Base-by-base conservation (phyloP, 306 rosid genomes). In the Senna siamea region DNA sequence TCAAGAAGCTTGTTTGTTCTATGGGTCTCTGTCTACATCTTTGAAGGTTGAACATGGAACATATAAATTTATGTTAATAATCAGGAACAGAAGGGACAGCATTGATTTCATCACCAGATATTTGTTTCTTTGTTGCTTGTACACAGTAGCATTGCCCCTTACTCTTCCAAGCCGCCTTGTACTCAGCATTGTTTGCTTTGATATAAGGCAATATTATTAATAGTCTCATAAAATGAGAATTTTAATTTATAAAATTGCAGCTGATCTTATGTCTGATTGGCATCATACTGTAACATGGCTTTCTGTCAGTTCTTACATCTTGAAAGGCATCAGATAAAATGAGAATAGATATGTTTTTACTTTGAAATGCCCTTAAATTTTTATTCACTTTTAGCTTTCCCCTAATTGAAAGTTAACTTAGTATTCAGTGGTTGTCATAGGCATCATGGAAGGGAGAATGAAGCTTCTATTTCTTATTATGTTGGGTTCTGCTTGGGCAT, bases 401-500 rank as follows among this genome's bases (percentile, higher is more conserved):
- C 41, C 75, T 28, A 4, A 9, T 54, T 69, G 43, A 46, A 74
- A 43, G 15, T 65, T 78, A 53, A 78, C 62, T 19, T 18, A 13
- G 47, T 37, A 17, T 43, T 48, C 12, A 14, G 46, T 76, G 62
- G 19, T 80, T 56, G 75, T 56, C 59, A 52, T 78, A 92, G 93
- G 85, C 51, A 78, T 18, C 68, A 89, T 92, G 94, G 85, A 77
- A 70, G 64, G 32, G 80, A 85, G 87, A 79, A 55, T 75, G 76
- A 86, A 88, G 78, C 6, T 89, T 10, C 59, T 89, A 7, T 61
- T 92, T 80, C 76, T 90, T 15, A 62, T 83, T 67, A 41, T 88
- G 50, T 69, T 89, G 69, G 86, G 80, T 77, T 85, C 83, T 78
- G 69, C 84, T 69, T 89, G 88, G 90, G 75, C 69, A 53, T 83